These are phyloP conservation scores for Nigrospora sphaerica DNA, from an alignment of 2,329 filamentous ascomycete genomes.

Conservation along the genomic window DNA sequence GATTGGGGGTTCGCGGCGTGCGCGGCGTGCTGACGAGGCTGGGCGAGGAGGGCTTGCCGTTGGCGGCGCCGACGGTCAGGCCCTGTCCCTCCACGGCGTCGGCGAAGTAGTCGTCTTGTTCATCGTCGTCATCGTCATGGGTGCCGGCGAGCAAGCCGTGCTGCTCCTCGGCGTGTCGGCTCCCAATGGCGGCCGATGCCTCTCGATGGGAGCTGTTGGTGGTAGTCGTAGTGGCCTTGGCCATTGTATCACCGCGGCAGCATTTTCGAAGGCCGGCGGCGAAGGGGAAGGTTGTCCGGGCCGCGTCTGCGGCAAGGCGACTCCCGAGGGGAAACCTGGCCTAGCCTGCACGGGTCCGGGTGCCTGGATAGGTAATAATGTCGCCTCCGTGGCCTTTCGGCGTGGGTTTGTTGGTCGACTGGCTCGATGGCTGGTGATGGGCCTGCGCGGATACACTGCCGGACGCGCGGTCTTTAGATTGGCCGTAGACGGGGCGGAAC, in stretches of 20 bases:
- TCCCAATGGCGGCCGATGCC: conserved; percentile 9
- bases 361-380: too few relatives aligned
- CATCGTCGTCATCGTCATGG: conserved; percentile 2
- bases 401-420: too few relatives aligned
- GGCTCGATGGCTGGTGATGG: too few relatives aligned
- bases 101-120: not conserved
- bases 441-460: too few relatives aligned
- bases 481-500: too few relatives aligned
- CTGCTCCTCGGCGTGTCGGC: conserved; percentile 23
- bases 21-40: conserved; percentile 5
- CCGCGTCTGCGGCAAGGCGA: not conserved
- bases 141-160: conserved; percentile 25
- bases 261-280: conserved; percentile 21
- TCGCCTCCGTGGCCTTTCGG: too few relatives aligned
- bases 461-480: too few relatives aligned
- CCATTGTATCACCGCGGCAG: conserved; percentile 32
- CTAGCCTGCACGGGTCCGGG: too few relatives aligned
- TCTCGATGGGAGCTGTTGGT: conserved; percentile 12
- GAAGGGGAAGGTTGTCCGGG: not conserved
- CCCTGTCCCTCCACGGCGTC: conserved; percentile 2
- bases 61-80: not conserved
- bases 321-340: not conserved
- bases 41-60: not conserved
- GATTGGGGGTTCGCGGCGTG: conserved; percentile 53
- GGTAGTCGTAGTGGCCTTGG: conserved; percentile 30